phyloP scores from a whole-genome alignment of 2,329 filamentous ascomycete genomes.

The Alternaria sp. region DNA sequence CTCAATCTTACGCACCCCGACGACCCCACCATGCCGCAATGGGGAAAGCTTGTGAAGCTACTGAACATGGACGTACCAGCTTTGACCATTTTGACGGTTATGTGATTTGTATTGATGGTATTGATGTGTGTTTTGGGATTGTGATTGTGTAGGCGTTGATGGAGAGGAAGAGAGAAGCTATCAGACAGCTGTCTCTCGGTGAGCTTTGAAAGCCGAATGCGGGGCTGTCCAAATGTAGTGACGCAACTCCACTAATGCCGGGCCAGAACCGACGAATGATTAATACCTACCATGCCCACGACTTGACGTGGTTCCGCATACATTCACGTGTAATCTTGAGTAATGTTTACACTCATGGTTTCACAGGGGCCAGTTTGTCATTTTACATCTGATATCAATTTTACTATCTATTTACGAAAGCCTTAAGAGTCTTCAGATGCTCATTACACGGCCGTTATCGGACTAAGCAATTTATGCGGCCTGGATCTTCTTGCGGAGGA shows the following conservation, averaged over 20 bases:
- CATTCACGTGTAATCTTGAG: neutral
- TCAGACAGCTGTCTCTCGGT: slow-evolving; percentile 9
- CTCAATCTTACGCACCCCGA: slow-evolving; percentile 65
- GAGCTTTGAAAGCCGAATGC: slow-evolving; percentile 37
- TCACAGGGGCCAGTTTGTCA: neutral
- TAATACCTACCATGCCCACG: slow-evolving; percentile 23
- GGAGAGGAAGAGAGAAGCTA: slow-evolving; percentile 11
- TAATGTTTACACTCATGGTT: neutral
- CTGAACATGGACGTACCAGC: slow-evolving; percentile 73
- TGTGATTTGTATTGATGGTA: slow-evolving; percentile 25
- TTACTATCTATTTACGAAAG: slow-evolving; percentile 27
- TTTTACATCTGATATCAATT: slow-evolving; percentile 26
- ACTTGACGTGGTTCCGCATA: neutral
- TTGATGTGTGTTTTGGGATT: slow-evolving; percentile 22
- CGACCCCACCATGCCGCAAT: slow-evolving; percentile 46
- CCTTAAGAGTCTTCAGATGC: slow-evolving; percentile 30
- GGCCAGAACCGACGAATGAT: slow-evolving; percentile 40
- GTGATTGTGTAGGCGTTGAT: slow-evolving; percentile 20
- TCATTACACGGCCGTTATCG: slow-evolving; percentile 38
- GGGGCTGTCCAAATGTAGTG: slow-evolving; percentile 39
- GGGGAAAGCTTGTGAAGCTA: slow-evolving; percentile 30
- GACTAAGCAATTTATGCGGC: slow-evolving; percentile 38
- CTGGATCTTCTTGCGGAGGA: slow-evolving; percentile 85
- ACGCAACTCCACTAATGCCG: slow-evolving; percentile 38
- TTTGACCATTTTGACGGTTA: slow-evolving; percentile 93